Percentiles rank a stretch among this genome's conserved stretches.
Evolutionary conservation across 1,139 yeast species (phyloP).

Genomic region (Protomyces inouyei): DNA sequence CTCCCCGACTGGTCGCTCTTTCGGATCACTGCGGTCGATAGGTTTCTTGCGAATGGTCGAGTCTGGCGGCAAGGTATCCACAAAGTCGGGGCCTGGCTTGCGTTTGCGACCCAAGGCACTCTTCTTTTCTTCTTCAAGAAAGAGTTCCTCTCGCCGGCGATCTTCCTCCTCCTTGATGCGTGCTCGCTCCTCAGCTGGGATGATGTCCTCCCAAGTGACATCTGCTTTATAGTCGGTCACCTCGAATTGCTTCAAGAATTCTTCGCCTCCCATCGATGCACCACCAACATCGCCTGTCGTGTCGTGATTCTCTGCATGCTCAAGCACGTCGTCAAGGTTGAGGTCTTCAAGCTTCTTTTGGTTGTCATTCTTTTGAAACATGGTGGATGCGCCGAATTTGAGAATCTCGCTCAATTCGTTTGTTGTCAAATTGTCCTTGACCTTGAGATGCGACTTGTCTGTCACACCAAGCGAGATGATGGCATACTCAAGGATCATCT

Average conservation of each 20-base stretch:
- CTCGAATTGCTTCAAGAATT: conserved; percentile 91
- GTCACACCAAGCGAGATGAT: conserved; percentile 93
- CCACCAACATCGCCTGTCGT: conserved; percentile 97
- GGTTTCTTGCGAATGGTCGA: conserved; percentile 41
- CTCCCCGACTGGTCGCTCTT: conserved; percentile 55
- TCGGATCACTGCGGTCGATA: conserved; percentile 36
- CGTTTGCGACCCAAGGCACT: conserved; percentile 46
- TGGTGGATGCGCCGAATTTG: conserved; percentile 96
- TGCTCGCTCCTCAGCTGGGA: conserved; percentile 87
- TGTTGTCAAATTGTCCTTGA: conserved; percentile 63
- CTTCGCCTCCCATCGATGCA: conserved; percentile 96
- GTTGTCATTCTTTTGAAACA: conserved; percentile 89
- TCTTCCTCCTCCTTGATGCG: conserved; percentile 89
- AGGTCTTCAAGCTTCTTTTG: conserved; percentile 93
- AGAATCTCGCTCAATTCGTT: conserved; percentile 87
- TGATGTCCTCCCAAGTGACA: conserved; percentile 98
- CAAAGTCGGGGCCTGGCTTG: conserved; percentile 35
- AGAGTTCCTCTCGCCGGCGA: conserved; percentile 77
- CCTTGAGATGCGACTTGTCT: conserved; percentile 52
- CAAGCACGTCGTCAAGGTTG: conserved; percentile 90
- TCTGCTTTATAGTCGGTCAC: conserved; percentile 98
- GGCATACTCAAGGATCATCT: conserved; percentile 97
- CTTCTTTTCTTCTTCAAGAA: conserved; percentile 81
- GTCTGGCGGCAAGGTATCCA: conserved; percentile 36
- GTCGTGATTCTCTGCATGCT: conserved; percentile 94